Conservation (phyloP, 2,329 filamentous ascomycete genomes). For the Monosporascus cannonballus region DNA sequence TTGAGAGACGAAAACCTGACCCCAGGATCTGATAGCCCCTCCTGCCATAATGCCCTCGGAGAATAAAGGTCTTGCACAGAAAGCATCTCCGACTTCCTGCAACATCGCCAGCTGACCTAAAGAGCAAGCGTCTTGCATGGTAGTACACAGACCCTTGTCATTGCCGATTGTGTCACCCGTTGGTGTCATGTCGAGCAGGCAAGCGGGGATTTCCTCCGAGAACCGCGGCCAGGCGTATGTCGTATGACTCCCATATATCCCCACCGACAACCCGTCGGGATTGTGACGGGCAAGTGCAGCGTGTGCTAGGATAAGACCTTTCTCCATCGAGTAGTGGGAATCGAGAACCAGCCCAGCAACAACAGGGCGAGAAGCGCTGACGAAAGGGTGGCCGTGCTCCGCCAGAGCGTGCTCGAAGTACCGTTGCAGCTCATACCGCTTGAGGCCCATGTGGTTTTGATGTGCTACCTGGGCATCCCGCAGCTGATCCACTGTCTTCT, state of each 20-base stretch:
- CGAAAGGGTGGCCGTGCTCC: conserved; percentile 26
- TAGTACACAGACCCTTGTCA: conserved; percentile 35
- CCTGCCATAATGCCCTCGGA: conserved; percentile 55
- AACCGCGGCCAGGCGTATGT: conserved; percentile 65
- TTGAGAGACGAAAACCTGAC: conserved; percentile 32
- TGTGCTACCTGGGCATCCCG: conserved; percentile 58
- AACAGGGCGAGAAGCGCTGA: conserved; percentile 43
- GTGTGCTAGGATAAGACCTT: conserved; percentile 57
- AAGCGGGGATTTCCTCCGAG: conserved; percentile 57
- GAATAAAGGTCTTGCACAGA: conserved; percentile 59
- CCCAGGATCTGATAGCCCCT: conserved; percentile 36
- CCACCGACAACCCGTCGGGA: conserved; percentile 53
- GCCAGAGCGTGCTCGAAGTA: conserved; percentile 41
- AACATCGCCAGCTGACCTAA: conserved; percentile 63
- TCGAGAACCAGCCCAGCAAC: conserved; percentile 68
- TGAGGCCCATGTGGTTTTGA: conserved; percentile 50
- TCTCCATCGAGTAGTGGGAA: conserved; percentile 56
- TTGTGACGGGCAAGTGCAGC: conserved; percentile 54
- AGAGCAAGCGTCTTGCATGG: conserved; percentile 39
- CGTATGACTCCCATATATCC: conserved; percentile 66
- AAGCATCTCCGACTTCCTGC: conserved; percentile 65
- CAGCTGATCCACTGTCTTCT: conserved; percentile 62
- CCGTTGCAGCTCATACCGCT: conserved; percentile 47
- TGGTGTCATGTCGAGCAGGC: conserved; percentile 32
- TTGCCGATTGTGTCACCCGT: conserved; percentile 34